phyloP scores from a whole-genome alignment of 2,329 filamentous ascomycete species.

The Cytospora mali region DNA sequence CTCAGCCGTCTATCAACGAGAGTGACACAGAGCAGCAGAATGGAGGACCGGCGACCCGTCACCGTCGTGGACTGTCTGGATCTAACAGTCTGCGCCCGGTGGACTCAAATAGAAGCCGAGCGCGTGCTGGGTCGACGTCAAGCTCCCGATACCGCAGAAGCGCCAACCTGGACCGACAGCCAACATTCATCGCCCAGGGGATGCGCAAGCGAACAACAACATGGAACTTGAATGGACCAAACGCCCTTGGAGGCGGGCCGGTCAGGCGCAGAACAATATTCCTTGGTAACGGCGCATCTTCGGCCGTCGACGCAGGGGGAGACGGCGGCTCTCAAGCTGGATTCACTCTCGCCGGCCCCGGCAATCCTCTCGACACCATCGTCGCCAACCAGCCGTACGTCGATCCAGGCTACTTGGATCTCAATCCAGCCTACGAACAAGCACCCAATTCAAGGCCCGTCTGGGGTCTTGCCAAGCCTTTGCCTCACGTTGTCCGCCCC shows the following conservation, averaged over 20 bases:
- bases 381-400: slow-evolving; percentile 47
- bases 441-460: slow-evolving; percentile 51
- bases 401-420: slow-evolving; percentile 54
- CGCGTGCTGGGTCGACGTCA: slow-evolving; percentile 21
- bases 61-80: slow-evolving; percentile 17
- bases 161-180: slow-evolving; percentile 8
- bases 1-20: slow-evolving; percentile 2
- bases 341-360: slow-evolving; percentile 27
- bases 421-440: slow-evolving; percentile 59
- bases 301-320: slow-evolving; percentile 13
- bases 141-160: slow-evolving; percentile 21
- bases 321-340: slow-evolving; percentile 19
- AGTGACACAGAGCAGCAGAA: slow-evolving; percentile 9
- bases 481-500: slow-evolving; percentile 55
- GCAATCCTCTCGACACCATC: slow-evolving; percentile 21
- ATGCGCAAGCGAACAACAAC: slow-evolving; percentile 27
- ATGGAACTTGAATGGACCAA: slow-evolving; percentile 26
- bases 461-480: slow-evolving; percentile 56
- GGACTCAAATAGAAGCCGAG: slow-evolving; percentile 18
- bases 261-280: slow-evolving; percentile 20
- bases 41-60: slow-evolving; percentile 6
- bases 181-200: slow-evolving; percentile 11
- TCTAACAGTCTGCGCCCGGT: slow-evolving; percentile 22
- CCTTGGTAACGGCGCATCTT: slow-evolving; percentile 15
- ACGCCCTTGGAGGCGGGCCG: slow-evolving; percentile 20